Evolutionary conservation across 2,329 filamentous ascomycete species (phyloP), one percentile per base, ranked within the genome.

Genomic region (Apiospora hydei): DNA sequence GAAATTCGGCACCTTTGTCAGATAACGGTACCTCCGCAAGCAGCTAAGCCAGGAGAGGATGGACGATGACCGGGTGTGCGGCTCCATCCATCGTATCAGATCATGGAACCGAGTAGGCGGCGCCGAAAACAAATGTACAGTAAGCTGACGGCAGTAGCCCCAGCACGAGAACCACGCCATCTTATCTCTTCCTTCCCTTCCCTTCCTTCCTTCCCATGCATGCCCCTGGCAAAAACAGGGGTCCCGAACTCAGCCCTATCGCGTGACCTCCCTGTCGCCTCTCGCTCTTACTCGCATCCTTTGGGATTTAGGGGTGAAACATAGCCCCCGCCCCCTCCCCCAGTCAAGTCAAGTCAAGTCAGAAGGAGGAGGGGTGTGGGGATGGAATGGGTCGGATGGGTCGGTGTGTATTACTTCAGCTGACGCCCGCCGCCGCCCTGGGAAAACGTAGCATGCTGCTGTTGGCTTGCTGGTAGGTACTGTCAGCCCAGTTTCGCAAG

Each of bases 201-300:
- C n/a, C 26, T n/a, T n/a, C n/a, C n/a, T 16, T 18, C 44, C 44
- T 47, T 47, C 18, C 49, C n/a, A 53, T 61, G 53, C 30, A 61
- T 57, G 16, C 57, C 57, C 57, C 57, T 41, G 57, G 21, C 21
- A 5, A 38, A 38, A 30, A 11, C 57, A 64, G 30, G 57, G 53
- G 3, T 61, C 30, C n/a, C 34, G 26, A 41, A 13, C 57, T 64
- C 57, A 64, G 57, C 57, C 34, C 57, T 64, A 41, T 64, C 57
- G 57, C 57, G 57, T 64, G 57, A 34, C 57, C 57, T 41, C 57
- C 57, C 57, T 64, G 57, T 64, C 51, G 11, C 57, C 18, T 61
- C 30, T n/a, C 21, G 8, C 57, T n/a, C 34, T 64, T 18, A 41
- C 34, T 41, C 53, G 57, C 57, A 41, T 41, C 30, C 34, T 64